Evolutionary conservation across 2,329 filamentous ascomycete species (phyloP).

Genomic region (Bipolaris sorokiniana): DNA sequence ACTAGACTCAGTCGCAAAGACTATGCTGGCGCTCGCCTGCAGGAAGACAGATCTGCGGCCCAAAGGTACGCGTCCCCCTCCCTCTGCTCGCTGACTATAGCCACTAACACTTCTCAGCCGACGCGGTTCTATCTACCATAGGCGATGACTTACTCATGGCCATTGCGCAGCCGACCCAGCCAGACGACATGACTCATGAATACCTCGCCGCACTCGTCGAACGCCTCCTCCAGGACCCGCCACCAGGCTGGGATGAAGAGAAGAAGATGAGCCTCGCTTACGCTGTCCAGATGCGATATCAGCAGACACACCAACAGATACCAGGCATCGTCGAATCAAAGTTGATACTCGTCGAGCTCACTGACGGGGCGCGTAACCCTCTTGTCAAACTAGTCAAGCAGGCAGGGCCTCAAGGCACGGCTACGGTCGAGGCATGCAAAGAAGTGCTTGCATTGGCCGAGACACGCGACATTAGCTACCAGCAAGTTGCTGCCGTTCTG

Average conservation of each 20-base stretch:
- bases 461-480: slow-evolving; percentile 72
- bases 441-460: slow-evolving; percentile 64
- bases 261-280: slow-evolving; percentile 71
- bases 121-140: slow-evolving; percentile 85
- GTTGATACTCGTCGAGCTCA: slow-evolving; percentile 70
- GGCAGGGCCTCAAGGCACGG: slow-evolving; percentile 75
- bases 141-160: slow-evolving; percentile 78
- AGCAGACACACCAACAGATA: slow-evolving; percentile 66
- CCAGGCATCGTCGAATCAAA: slow-evolving; percentile 74
- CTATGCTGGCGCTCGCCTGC: slow-evolving; percentile 85
- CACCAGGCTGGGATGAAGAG: slow-evolving; percentile 80
- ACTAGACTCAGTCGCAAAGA: slow-evolving; percentile 85
- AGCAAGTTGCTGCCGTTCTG: slow-evolving; percentile 81
- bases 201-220: slow-evolving; percentile 84
- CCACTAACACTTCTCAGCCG: slow-evolving; percentile 63
- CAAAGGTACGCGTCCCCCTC: slow-evolving; percentile 71
- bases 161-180: slow-evolving; percentile 67
- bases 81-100: slow-evolving; percentile 4
- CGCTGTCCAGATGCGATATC: slow-evolving; percentile 68
- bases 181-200: slow-evolving; percentile 69
- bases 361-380: slow-evolving; percentile 66
- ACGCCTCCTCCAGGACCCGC: slow-evolving; percentile 84
- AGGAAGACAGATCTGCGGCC: slow-evolving; percentile 82
- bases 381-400: slow-evolving; percentile 71
- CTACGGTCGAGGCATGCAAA: slow-evolving; percentile 72